Evolutionary conservation across 2,329 filamentous ascomycete species (phyloP).

Genomic region (Pestalotiopsis sp.): DNA sequence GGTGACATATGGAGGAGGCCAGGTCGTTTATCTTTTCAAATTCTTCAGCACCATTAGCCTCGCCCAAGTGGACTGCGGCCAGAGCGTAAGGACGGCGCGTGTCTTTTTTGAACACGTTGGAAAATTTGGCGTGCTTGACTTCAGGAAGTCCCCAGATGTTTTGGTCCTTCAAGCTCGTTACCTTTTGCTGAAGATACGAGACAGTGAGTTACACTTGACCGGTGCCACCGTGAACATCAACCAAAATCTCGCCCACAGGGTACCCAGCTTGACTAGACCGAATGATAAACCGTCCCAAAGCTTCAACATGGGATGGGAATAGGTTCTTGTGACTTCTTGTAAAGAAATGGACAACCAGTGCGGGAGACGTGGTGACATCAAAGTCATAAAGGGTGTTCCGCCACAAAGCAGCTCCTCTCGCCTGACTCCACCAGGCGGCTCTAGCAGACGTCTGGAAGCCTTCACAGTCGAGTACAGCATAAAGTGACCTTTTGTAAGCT

Average conservation of each 20-base stretch:
- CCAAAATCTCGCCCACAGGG: neutral
- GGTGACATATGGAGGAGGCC: slow-evolving; percentile 98
- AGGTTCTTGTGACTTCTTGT: neutral
- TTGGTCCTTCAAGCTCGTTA: neutral
- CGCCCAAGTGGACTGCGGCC: slow-evolving; percentile 98
- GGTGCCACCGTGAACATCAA: neutral
- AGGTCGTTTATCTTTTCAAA: slow-evolving; percentile 91
- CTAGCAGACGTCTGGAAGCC: neutral
- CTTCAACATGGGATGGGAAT: neutral
- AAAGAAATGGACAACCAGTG: neutral
- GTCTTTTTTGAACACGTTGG: slow-evolving; percentile 98
- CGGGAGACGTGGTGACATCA: neutral
- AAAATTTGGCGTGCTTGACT: slow-evolving; percentile 98
- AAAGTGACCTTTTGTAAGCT: neutral
- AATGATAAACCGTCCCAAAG: neutral
- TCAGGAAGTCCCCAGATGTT: slow-evolving; percentile 33
- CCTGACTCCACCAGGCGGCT: neutral
- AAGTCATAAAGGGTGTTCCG: neutral
- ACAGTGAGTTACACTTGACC: neutral
- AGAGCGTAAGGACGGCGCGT: slow-evolving; percentile 96
- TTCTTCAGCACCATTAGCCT: slow-evolving; percentile 96
- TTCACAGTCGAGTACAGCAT: neutral
- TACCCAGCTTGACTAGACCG: neutral
- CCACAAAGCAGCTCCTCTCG: neutral
- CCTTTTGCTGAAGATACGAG: neutral